Evolutionary conservation across 345 rosid species (phyloP).

Genomic region (Citrus mangshanensis): DNA sequence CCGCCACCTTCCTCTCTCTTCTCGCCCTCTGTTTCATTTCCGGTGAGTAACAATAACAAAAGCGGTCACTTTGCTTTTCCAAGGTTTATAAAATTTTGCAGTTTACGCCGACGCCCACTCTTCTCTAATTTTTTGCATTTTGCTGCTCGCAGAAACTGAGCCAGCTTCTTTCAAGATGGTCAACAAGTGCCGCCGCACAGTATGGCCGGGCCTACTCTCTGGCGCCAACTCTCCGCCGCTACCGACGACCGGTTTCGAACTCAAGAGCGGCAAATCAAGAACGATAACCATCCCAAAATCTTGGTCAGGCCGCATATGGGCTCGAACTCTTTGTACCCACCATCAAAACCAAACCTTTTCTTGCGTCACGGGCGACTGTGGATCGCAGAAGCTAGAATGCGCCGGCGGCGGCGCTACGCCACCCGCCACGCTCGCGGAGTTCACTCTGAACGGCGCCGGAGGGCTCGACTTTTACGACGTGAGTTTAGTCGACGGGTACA

Average conservation of each 20-base stretch:
- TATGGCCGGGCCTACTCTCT: constrained; percentile 90
- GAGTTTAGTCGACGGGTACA: constrained; percentile 72
- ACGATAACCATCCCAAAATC: constrained; percentile 49
- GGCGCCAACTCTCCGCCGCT: constrained; percentile 68
- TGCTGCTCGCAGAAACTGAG: constrained; percentile 28
- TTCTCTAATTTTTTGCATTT: background rate
- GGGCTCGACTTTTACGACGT: constrained; percentile 86
- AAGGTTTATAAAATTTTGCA: background rate
- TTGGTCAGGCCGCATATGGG: constrained; percentile 97
- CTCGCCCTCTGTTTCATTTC: constrained; percentile 27
- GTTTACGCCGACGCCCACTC: background rate
- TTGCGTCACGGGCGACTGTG: constrained; percentile 82
- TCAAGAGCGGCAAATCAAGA: constrained; percentile 53
- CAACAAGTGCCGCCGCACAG: constrained; percentile 65
- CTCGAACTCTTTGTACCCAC: constrained; percentile 48
- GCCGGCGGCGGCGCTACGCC: constrained; percentile 71
- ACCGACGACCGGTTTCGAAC: constrained; percentile 75
- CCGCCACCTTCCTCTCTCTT: constrained; percentile 19
- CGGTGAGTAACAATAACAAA: constrained; percentile 27
- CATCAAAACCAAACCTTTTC: constrained; percentile 46
- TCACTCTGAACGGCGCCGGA: constrained; percentile 68
- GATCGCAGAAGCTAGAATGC: constrained; percentile 65
- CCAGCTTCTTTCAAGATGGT: constrained; percentile 63
- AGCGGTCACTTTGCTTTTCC: background rate
- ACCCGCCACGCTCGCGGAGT: constrained; percentile 88